Base-by-base conservation (phyloP, 1,284 basidiomycete genomes). In the Austroboletus novae-zelandiae region DNA sequence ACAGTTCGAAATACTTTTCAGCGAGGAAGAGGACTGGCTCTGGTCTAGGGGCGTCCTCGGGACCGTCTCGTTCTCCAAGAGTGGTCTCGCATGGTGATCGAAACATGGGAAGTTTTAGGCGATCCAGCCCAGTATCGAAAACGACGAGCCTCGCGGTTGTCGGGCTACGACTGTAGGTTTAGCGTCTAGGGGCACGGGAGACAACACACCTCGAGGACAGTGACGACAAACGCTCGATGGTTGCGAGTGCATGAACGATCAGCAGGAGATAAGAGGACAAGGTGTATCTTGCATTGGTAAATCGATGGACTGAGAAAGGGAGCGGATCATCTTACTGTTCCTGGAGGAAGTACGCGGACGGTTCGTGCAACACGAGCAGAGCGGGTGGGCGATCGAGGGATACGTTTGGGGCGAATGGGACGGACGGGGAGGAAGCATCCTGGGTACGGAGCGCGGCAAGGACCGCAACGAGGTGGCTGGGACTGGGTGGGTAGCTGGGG, bases 401-500 rank as follows among this genome's bases (percentile, higher is more conserved):
- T 20, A 74, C 72, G 53, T 77, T 71, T 17, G 54, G 56, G 55
- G 56, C 55, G 27, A 52, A 50, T 41, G 54, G 55, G 50, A 61
- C 47, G 18, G 52, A 46, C 43, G 62, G 52, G 13, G 65, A 57
- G n/a, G 60, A 51, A 23, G 25, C 45, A 17, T 62, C 51, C 5
- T 71, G 58, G 11, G 71, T 65, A 55, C 73, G 75, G 42, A 86
- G 72, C 65, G 76, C 72, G 5, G 81, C 77, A 42, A 90, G 67
- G 7, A 84, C 59, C 14, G 81, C 67, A 8, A 74, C 70, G 29
- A 88, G 69, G 60, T 89, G 85, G 9, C 75, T 69, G 15, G 80
- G 73, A 9, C 77, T 81, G 13, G 79, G 76, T 8, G 86, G 84
- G 64, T 89, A 90, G 56, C 88, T 90, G 57, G 9, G 35, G 30